Evolutionary conservation across 257 asterid species (phyloP).

Genomic region (Galeopsis tetrahit): DNA sequence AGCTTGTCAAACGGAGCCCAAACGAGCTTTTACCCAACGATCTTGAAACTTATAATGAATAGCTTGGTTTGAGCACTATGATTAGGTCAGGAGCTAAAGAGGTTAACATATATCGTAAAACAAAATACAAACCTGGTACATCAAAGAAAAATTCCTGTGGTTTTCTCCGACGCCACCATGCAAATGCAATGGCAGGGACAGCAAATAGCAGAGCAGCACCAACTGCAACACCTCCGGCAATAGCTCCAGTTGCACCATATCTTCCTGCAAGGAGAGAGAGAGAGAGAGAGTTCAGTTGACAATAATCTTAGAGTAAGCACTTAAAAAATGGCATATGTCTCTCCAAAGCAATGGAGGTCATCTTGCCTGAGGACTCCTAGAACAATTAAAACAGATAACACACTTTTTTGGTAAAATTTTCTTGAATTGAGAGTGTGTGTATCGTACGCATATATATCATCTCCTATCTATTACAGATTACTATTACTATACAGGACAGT

Average conservation of each 20-base stretch:
- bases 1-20: no score
- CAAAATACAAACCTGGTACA: conserved; percentile 51
- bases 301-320: not conserved
- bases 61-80: no score
- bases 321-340: not conserved
- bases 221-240: conserved; percentile 70
- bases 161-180: conserved; percentile 72
- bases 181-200: conserved; percentile 64
- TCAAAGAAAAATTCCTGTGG: conserved; percentile 63
- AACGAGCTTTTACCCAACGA: no score
- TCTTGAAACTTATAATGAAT: no score
- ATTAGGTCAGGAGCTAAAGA: no score
- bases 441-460: not conserved
- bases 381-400: not conserved
- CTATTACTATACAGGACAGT: not conserved
- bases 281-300: not conserved
- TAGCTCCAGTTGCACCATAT: conserved; percentile 56
- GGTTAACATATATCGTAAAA: not conserved
- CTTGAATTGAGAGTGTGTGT: not conserved
- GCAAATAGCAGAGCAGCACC: conserved; percentile 70
- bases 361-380: not conserved
- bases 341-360: no score
- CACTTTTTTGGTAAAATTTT: not conserved
- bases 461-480: not conserved
- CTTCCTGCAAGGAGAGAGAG: conserved; percentile 40